Conservation (phyloP, 2,329 filamentous ascomycete species). For the Fusarium succisae region DNA sequence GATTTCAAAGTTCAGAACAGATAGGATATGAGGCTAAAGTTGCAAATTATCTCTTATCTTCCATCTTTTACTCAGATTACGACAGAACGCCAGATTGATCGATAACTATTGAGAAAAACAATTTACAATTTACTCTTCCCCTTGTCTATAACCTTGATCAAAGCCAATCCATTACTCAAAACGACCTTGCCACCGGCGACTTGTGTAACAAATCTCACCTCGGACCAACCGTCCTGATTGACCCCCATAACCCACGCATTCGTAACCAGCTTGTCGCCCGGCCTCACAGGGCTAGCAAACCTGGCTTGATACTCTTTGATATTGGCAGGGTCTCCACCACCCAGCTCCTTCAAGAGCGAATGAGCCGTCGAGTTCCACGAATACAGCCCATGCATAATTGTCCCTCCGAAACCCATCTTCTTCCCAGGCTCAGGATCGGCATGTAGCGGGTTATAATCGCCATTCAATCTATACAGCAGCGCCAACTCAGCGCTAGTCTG, state of each 20-base stretch:
- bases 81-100: fast-evolving
- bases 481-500: slow-evolving; percentile 52
- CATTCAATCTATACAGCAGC: slow-evolving; percentile 56
- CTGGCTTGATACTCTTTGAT: slow-evolving; percentile 55
- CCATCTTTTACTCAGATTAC: fast-evolving
- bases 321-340: slow-evolving; percentile 51
- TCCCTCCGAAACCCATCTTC: slow-evolving; percentile 55
- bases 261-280: slow-evolving; percentile 55
- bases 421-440: slow-evolving; percentile 54
- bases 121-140: neutral
- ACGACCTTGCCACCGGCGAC: slow-evolving; percentile 2
- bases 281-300: slow-evolving; percentile 58
- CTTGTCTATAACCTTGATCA: neutral
- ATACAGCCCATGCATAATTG: slow-evolving; percentile 57
- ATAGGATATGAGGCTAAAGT: fast-evolving
- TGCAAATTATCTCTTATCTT: fast-evolving
- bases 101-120: too few relatives aligned
- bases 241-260: slow-evolving; percentile 52
- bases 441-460: slow-evolving; percentile 60
- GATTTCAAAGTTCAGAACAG: fast-evolving
- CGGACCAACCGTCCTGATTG: neutral
- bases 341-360: slow-evolving; percentile 52
- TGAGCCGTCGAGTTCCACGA: slow-evolving; percentile 60
- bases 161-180: slow-evolving; percentile 6
- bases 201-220: slow-evolving; percentile 8